Conservation (phyloP, 1,139 yeast genomes). For the Wickerhamomyces sp. region DNA sequence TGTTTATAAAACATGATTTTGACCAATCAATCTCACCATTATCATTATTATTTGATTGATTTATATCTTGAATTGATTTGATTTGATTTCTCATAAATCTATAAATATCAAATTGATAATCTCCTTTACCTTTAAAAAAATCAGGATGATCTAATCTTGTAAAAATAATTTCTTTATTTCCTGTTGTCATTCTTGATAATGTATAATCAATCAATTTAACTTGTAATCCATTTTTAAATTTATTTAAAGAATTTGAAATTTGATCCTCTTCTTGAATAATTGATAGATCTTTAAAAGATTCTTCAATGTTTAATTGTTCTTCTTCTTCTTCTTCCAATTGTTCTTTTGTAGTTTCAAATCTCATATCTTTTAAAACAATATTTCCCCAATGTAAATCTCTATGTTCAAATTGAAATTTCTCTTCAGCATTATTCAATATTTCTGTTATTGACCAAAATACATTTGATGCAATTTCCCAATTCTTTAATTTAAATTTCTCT, state of each 20-base stretch:
- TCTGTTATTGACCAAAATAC: conserved; percentile 50
- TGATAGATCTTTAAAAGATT: conserved; percentile 24
- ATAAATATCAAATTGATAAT: conserved; percentile 49
- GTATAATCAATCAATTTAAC: conserved; percentile 58
- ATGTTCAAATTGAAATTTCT: conserved; percentile 52
- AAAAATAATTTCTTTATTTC: conserved; percentile 25
- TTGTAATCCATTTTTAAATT: conserved; percentile 19
- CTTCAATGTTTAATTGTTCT: conserved; percentile 10
- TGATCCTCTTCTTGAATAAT: conserved; percentile 18
- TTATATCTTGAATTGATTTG: conserved; percentile 6
- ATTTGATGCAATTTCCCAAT: conserved; percentile 48
- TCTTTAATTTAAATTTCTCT: conserved; percentile 36
- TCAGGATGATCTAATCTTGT: conserved; percentile 48
- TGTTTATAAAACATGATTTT: conserved; percentile 31
- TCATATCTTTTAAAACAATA: conserved; percentile 28
- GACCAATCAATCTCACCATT: conserved; percentile 30
- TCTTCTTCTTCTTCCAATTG: not conserved
- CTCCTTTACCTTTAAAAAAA: conserved; percentile 46
- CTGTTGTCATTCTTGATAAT: conserved; percentile 40
- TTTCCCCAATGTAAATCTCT: conserved; percentile 67
- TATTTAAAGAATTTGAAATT: no score
- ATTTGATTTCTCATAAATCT: conserved; percentile 37
- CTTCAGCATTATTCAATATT: conserved; percentile 47
- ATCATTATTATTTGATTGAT: not conserved
- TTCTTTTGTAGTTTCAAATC: conserved; percentile 5